Percentiles rank a stretch among this genome's conserved stretches.
These are phyloP conservation scores for Chenopodium album DNA, from an alignment of 148 eudicot species.

Conservation along the genomic window DNA sequence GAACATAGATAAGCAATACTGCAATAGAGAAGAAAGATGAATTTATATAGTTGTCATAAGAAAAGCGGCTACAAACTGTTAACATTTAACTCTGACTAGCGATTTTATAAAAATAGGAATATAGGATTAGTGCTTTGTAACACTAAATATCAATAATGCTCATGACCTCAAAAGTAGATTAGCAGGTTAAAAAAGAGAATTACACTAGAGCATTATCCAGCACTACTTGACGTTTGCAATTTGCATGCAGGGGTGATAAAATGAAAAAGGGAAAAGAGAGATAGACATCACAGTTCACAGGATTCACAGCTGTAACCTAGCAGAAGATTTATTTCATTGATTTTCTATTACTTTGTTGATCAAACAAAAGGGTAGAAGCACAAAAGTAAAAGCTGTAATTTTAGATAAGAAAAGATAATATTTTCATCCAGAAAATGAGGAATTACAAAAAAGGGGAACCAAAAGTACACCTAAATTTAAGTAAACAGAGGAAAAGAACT, in stretches of 20 bases:
- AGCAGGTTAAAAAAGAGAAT: neutral
- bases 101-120: neutral
- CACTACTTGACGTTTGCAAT: neutral
- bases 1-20: neutral
- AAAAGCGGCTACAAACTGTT: neutral
- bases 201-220: neutral
- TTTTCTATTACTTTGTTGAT: neutral
- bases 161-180: neutral
- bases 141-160: neutral
- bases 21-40: conserved; percentile 2
- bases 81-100: neutral
- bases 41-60: neutral
- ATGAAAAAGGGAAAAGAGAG: neutral
- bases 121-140: neutral
- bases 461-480: neutral
- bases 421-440: neutral
- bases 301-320: neutral
- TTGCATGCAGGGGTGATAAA: neutral
- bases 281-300: neutral
- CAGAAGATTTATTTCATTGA: neutral
- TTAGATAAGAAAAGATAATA: neutral
- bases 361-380: neutral
- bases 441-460: neutral
- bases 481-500: neutral
- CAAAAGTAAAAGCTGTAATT: neutral